These are phyloP conservation scores for Ceriops decandra DNA, from an alignment of 345 rosid genomes.

Conservation along the genomic window DNA sequence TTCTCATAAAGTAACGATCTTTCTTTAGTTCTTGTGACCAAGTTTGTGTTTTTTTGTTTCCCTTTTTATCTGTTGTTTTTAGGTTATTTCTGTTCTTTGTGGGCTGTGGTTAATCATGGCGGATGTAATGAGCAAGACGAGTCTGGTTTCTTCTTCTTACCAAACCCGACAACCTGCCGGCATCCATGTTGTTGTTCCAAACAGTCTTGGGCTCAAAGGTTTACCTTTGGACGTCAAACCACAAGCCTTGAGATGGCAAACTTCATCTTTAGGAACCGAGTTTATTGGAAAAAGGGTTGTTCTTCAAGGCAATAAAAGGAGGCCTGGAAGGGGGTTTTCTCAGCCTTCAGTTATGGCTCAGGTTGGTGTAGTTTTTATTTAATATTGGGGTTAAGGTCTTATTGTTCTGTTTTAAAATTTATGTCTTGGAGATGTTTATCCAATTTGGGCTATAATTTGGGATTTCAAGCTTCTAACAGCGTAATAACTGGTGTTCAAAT, in stretches of 20 bases:
- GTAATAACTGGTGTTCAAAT: not conserved
- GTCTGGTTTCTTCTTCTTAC: constrained; percentile 31
- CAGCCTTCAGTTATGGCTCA: constrained; percentile 42
- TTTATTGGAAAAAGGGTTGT: constrained; percentile 47
- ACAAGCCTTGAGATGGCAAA: constrained; percentile 29
- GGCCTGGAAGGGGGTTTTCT: constrained; percentile 25
- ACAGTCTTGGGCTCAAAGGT: constrained; percentile 30
- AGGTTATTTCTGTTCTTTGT: not conserved
- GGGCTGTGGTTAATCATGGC: constrained; percentile 33
- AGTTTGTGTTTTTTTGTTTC: not conserved
- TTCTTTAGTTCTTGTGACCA: not conserved
- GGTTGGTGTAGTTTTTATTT: constrained; percentile 36
- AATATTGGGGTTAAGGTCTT: too few relatives aligned
- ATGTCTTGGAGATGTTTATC: too few relatives aligned
- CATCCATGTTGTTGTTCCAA: constrained; percentile 23
- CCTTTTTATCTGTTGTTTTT: not conserved
- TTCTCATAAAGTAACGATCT: not conserved
- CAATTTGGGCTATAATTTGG: too few relatives aligned
- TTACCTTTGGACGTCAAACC: constrained; percentile 35
- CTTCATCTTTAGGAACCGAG: constrained; percentile 15
- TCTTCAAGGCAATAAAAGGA: constrained; percentile 25
- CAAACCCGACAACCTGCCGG: constrained; percentile 25
- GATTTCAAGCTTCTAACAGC: not conserved
- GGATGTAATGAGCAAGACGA: constrained; percentile 45
- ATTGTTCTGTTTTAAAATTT: not conserved